Evolutionary conservation across 2,329 filamentous ascomycete species (phyloP).

Genomic region (Dendrostoma leiphaemia): DNA sequence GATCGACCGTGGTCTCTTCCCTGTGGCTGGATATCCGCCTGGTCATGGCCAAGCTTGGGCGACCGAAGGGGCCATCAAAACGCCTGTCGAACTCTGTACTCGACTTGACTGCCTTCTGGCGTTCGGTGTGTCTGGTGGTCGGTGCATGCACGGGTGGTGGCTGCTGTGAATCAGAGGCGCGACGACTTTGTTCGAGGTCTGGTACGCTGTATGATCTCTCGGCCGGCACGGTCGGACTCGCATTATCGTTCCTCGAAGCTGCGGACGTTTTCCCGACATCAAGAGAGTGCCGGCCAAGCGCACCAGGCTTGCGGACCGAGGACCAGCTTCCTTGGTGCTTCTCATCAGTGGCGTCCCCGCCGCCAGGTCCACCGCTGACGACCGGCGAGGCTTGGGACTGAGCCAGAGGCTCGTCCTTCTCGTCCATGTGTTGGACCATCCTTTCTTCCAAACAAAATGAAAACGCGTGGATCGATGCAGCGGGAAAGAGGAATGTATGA

Average conservation of each 20-base stretch:
- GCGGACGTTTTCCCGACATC: background rate
- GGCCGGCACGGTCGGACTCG: background rate
- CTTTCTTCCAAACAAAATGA: no score
- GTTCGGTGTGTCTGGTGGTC: background rate
- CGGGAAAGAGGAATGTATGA: no score
- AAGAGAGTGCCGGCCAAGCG: constrained; percentile 9
- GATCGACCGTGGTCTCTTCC: background rate
- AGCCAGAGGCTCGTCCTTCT: constrained; percentile 2
- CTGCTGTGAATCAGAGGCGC: constrained; percentile 1
- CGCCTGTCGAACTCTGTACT: constrained; percentile 26
- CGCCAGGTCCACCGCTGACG: background rate
- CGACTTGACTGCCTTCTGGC: constrained; percentile 17
- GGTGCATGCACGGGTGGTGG: constrained; percentile 13
- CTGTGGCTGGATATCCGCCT: constrained; percentile 19
- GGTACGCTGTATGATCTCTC: constrained; percentile 14
- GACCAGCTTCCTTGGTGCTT: constrained; percentile 6
- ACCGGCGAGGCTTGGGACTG: background rate
- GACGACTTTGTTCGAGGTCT: background rate
- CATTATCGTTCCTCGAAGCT: background rate
- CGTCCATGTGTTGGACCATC: no score
- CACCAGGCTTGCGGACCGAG: background rate
- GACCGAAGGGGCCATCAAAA: constrained; percentile 26
- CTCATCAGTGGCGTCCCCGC: background rate
- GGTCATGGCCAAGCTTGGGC: constrained; percentile 24
- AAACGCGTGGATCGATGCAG: no score